Base-by-base conservation (phyloP, 1,284 basidiomycete species). In the Sporisorium exsertum region DNA sequence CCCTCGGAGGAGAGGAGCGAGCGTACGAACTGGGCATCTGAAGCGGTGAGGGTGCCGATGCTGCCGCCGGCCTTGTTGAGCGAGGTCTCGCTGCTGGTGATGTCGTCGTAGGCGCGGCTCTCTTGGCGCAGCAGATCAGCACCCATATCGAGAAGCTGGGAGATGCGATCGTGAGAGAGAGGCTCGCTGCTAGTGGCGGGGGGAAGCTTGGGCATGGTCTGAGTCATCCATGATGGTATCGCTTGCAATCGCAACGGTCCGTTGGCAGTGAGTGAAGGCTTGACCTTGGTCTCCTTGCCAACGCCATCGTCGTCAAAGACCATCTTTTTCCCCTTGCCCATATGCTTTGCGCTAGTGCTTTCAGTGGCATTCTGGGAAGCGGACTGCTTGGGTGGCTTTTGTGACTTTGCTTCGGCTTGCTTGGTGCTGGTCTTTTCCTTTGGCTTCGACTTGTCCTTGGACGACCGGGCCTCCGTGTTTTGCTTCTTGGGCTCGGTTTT, bases 1-100 rank as follows among this genome's bases (percentile, higher is more conserved):
- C 76, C 78, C 53, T 74, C 80, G 43, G 76, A 78, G 1, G 73
- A 77, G 13, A 85, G 71, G 15, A 85, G 74, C 16, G 81, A 80
- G 35, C 78, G 73, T 8, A 84, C 82, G 67, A 85, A 85, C n/a
- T 79, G 78, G 10, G 82, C 80, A 45, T 85, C 84, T 2, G 80
- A 81, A 10, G 80, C 63, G 40, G 75, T 77, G 22, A 84, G 63
- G 3, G 80, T 76, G 27, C 83, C 83, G 42, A 84, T 66, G 51
- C 75, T 75, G 33, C 64, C 67, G 46, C 65, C 80, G 18, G 67
- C 77, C 33, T 58, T 71, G 51, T 66, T 70, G 49, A 78, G 69
- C 15, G 78, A 72, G 3, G 69, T 67, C 52, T 81, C 82, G 58
- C 75, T 76, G 60, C 74, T 78, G 33, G 76, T 79, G 27, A 84